Evolutionary conservation across 306 rosid species (phyloP).

Genomic region (Vigna angularis): DNA sequence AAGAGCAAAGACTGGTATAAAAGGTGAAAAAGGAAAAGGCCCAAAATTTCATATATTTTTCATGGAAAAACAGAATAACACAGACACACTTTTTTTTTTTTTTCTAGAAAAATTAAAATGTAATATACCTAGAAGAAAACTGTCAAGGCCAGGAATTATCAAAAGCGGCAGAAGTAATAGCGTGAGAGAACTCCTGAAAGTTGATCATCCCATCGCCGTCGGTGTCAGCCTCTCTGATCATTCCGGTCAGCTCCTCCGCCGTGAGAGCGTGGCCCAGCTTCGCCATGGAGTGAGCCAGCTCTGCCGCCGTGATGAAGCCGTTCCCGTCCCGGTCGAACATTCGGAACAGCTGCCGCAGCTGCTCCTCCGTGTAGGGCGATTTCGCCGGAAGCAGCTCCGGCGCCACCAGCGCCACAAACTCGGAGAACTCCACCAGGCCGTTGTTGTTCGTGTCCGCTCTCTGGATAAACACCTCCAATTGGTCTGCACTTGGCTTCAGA

Average conservation of each 20-base stretch:
- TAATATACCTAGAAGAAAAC: background rate
- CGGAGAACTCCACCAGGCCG: conserved; percentile 83
- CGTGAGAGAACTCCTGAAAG: conserved; percentile 75
- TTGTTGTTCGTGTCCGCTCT: conserved; percentile 84
- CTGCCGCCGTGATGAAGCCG: conserved; percentile 87
- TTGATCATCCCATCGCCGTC: conserved; percentile 89
- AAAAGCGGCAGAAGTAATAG: conserved; percentile 88
- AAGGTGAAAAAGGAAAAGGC: background rate
- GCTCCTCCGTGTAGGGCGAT: conserved; percentile 87
- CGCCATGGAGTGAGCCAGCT: conserved; percentile 97
- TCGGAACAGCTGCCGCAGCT: conserved; percentile 66
- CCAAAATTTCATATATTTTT: background rate
- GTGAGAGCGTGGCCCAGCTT: conserved; percentile 84
- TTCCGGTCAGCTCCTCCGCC: conserved; percentile 85
- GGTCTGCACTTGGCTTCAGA: conserved; percentile 83
- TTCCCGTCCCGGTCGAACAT: conserved; percentile 90
- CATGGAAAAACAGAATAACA: background rate
- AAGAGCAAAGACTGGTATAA: background rate
- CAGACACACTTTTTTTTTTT: no score
- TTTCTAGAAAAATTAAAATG: no score
- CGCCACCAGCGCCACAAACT: conserved; percentile 76
- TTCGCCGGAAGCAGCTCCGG: conserved; percentile 77
- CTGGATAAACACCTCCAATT: conserved; percentile 69
- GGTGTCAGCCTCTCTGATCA: conserved; percentile 89
- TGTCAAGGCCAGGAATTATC: conserved; percentile 80